phyloP scores from a whole-genome alignment of 2,329 filamentous ascomycete species.

The Xylariales sp. region DNA sequence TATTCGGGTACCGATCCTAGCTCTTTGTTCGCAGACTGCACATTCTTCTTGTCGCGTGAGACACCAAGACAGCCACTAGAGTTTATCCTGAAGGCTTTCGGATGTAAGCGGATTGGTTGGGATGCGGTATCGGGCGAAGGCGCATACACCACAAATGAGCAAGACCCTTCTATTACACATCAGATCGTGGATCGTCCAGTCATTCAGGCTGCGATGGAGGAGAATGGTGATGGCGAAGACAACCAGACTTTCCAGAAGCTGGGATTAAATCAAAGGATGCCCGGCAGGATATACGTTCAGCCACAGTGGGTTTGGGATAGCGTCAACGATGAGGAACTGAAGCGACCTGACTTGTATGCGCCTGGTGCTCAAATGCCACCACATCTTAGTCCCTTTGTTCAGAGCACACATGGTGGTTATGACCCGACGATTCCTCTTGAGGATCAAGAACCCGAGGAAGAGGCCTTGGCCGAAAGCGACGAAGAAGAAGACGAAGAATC shows the following conservation, averaged over 20 bases:
- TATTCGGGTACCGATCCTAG: conserved; percentile 61
- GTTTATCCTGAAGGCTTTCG: conserved; percentile 88
- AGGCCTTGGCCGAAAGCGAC: conserved; percentile 69
- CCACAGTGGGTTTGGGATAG: conserved; percentile 99
- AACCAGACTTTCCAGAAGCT: conserved; percentile 59
- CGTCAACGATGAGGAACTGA: conserved; percentile 84
- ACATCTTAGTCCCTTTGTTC: conserved; percentile 94
- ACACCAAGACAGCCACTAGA: conserved; percentile 86
- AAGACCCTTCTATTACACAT: conserved; percentile 86
- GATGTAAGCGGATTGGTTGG: conserved; percentile 95
- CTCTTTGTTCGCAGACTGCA: conserved; percentile 81
- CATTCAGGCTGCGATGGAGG: conserved; percentile 53
- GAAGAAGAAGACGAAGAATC: conserved; percentile 43
- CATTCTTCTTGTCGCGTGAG: conserved; percentile 90
- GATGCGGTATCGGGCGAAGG: conserved; percentile 86
- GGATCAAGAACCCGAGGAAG: conserved; percentile 82
- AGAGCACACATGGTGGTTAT: conserved; percentile 79
- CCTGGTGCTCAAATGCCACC: conserved; percentile 87
- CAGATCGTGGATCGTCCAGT: conserved; percentile 91
- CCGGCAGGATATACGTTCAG: conserved; percentile 90
- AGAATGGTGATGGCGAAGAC: conserved; percentile 48
- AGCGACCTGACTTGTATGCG: conserved; percentile 81
- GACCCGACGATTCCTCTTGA: conserved; percentile 83
- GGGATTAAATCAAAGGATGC: conserved; percentile 65
- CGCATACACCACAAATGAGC: conserved; percentile 85